phyloP scores from a whole-genome alignment of 345 rosid species.

The Brassica carinata region DNA sequence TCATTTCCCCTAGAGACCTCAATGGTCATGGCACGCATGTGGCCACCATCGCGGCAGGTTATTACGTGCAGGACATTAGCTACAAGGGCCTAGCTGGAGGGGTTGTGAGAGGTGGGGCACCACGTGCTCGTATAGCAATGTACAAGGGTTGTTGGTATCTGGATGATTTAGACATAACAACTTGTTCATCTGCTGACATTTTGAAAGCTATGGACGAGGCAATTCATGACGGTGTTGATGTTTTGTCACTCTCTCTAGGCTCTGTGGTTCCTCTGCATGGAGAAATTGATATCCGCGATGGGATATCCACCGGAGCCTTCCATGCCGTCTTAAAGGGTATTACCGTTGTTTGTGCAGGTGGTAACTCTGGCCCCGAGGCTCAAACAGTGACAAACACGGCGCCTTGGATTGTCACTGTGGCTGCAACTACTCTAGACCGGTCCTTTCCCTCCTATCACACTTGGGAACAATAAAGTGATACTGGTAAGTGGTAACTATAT shows the following conservation, averaged over 20 bases:
- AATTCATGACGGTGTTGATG: conserved; percentile 57
- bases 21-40: conserved; percentile 64
- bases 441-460: conserved; percentile 43
- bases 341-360: conserved; percentile 45
- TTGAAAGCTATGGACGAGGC: conserved; percentile 60
- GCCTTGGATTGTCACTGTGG: conserved; percentile 57
- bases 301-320: conserved; percentile 47
- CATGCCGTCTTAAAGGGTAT: conserved; percentile 52
- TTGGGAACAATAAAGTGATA: conserved; percentile 40
- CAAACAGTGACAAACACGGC: conserved; percentile 49
- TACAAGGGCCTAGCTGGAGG: conserved; percentile 54
- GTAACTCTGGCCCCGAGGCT: conserved; percentile 45
- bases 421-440: conserved; percentile 57
- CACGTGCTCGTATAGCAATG: conserved; percentile 50
- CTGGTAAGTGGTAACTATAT: conserved; percentile 29
- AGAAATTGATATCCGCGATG: conserved; percentile 41
- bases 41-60: conserved; percentile 51
- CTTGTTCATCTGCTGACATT: conserved; percentile 46
- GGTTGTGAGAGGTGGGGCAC: conserved; percentile 47
- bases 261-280: conserved; percentile 24
- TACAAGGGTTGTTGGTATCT: conserved; percentile 61
- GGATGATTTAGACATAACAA: not conserved
- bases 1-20: conserved; percentile 53
- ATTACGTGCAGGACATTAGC: conserved; percentile 42
- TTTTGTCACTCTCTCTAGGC: conserved; percentile 52